Evolutionary conservation across 306 rosid species (phyloP).

Genomic region (Dryas octopetala): DNA sequence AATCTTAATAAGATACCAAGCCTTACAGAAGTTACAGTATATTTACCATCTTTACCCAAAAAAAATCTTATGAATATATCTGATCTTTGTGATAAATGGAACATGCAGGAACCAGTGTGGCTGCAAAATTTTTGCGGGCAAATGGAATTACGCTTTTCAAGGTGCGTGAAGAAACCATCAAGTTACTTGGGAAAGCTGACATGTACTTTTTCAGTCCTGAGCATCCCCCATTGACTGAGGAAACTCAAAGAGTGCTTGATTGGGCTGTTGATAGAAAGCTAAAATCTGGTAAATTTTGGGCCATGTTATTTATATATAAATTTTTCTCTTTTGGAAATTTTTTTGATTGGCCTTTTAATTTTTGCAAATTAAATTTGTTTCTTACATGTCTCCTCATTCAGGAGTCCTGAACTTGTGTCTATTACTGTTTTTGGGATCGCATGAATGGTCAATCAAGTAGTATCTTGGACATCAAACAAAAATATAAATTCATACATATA

Average conservation of each 20-base stretch:
- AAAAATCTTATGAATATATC: not conserved
- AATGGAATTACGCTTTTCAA: conserved; percentile 56
- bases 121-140: conserved; percentile 55
- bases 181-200: conserved; percentile 55
- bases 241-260: conserved; percentile 72
- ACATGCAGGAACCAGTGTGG: conserved; percentile 57
- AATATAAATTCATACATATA: not conserved
- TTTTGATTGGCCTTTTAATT: not conserved
- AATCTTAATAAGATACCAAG: not conserved
- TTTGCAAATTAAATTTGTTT: not conserved
- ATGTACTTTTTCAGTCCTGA: conserved; percentile 44
- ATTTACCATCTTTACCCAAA: not conserved
- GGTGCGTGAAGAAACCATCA: conserved; percentile 64
- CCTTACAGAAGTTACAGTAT: not conserved
- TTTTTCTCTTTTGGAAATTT: not conserved
- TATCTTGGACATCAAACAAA: not conserved
- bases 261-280: conserved; percentile 62
- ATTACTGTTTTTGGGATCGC: not conserved
- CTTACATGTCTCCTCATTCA: not conserved
- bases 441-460: not conserved
- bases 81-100: not conserved
- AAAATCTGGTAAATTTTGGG: conserved; percentile 52
- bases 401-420: not conserved
- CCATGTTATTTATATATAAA: conserved; percentile 13
- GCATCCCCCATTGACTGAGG: conserved; percentile 67